Conservation (phyloP, 257 asterid species). For the Solanum appendiculatum region DNA sequence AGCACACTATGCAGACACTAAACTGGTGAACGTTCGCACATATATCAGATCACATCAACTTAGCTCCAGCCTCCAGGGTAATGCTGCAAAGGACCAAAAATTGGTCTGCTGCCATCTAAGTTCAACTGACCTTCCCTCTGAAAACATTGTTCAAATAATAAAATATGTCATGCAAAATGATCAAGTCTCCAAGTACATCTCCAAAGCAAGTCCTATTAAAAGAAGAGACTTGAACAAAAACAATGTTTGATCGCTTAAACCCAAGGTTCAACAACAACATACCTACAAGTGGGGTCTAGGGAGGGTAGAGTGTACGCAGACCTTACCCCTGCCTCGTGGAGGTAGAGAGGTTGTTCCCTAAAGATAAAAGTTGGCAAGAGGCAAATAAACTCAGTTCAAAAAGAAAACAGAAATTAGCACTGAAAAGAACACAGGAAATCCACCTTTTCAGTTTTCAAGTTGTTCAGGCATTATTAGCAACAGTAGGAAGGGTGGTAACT, state of each 20-base stretch:
- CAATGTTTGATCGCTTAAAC: not conserved
- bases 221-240: not conserved
- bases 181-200: not conserved
- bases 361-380: not conserved
- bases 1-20: not conserved
- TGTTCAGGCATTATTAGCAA: slow-evolving; percentile 13
- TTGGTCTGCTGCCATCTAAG: not conserved
- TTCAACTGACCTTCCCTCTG: not conserved
- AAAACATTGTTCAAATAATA: not conserved
- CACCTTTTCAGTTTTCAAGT: not conserved
- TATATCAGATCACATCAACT: not conserved
- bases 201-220: not conserved
- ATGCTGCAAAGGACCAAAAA: not conserved
- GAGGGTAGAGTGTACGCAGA: not conserved
- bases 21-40: not conserved
- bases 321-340: not conserved
- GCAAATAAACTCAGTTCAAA: not conserved
- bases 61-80: not conserved
- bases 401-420: not conserved
- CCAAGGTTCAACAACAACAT: not conserved
- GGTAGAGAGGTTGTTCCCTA: not conserved
- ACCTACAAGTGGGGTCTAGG: not conserved
- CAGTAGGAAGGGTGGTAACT: slow-evolving; percentile 26
- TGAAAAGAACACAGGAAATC: not conserved
- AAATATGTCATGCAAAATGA: not conserved